A percentile compares a stretch with the other conserved stretches of the same genome.
Evolutionary conservation across 176 grass and related monocot species (phyloP).

Genomic region (Thinopyrum elongatum): DNA sequence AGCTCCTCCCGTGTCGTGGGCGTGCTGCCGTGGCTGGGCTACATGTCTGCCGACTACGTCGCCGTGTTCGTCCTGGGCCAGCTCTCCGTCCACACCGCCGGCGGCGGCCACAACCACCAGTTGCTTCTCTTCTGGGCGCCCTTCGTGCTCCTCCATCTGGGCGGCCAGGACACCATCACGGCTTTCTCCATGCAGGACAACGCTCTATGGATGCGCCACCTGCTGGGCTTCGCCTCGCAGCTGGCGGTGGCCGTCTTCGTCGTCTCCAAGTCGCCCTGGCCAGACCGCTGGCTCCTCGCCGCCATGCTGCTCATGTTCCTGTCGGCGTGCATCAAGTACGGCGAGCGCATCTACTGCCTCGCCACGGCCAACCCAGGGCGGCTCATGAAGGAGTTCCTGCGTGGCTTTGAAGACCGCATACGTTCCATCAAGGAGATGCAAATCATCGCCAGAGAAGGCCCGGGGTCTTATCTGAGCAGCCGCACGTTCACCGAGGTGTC

Average conservation of each 20-base stretch:
- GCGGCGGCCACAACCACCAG: not conserved
- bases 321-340: constrained; percentile 21
- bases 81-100: not conserved
- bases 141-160: constrained; percentile 28
- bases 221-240: constrained; percentile 7
- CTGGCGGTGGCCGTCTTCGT: constrained; percentile 3
- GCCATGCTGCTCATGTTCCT: constrained; percentile 23
- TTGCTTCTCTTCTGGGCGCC: constrained; percentile 20
- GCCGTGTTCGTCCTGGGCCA: constrained; percentile 16
- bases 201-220: constrained; percentile 24
- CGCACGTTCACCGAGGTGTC: constrained; percentile 23
- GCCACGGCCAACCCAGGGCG: not conserved
- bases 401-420: constrained; percentile 21
- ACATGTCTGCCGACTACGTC: constrained; percentile 6
- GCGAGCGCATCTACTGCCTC: constrained; percentile 18
- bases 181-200: constrained; percentile 36
- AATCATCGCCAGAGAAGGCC: not conserved
- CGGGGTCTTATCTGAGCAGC: constrained; percentile 15
- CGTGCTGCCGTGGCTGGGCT: constrained; percentile 3
- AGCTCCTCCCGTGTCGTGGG: not conserved
- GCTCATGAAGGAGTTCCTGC: constrained; percentile 27
- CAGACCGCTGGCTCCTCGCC: constrained; percentile 9
- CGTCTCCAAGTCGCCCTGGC: constrained; percentile 2
- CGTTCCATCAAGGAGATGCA: constrained; percentile 25
- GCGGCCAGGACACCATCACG: constrained; percentile 34